phyloP scores from a whole-genome alignment of 805 yeast genomes.

The Pichia manshurica region DNA sequence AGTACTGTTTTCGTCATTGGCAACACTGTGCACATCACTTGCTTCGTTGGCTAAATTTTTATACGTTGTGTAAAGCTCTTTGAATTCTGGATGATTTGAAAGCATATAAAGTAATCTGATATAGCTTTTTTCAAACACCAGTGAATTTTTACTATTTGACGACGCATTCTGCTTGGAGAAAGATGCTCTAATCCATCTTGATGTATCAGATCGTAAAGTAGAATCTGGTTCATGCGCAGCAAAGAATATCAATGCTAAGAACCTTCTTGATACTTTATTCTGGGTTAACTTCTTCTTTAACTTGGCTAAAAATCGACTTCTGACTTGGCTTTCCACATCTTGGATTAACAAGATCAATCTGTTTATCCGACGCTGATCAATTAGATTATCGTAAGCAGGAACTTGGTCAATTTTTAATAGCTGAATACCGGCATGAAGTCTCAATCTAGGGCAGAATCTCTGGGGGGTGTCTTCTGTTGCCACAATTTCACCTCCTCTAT shows the following conservation, averaged over 20 bases:
- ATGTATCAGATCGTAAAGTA: slow-evolving; percentile 42
- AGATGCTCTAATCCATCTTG: slow-evolving; percentile 69
- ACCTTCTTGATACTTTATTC: slow-evolving; percentile 55
- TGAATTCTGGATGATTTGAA: slow-evolving; percentile 68
- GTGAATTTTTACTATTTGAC: slow-evolving; percentile 31
- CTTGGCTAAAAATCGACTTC: slow-evolving; percentile 44
- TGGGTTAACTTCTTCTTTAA: slow-evolving; percentile 47
- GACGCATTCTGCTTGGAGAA: slow-evolving; percentile 32
- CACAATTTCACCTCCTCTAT: slow-evolving; percentile 75
- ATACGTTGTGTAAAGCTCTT: slow-evolving; percentile 31
- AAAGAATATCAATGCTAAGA: slow-evolving; percentile 62
- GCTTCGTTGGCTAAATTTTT: slow-evolving; percentile 3
- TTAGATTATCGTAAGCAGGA: slow-evolving; percentile 45
- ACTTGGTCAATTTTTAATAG: slow-evolving; percentile 58
- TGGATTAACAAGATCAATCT: slow-evolving; percentile 55
- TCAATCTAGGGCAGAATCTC: slow-evolving; percentile 51
- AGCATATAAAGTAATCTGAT: slow-evolving; percentile 63
- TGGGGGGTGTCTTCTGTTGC: slow-evolving; percentile 52
- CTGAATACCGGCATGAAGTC: slow-evolving; percentile 62
- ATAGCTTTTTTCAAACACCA: slow-evolving; percentile 59
- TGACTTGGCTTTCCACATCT: slow-evolving; percentile 57
- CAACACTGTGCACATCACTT: slow-evolving; percentile 11
- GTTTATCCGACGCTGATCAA: slow-evolving; percentile 47
- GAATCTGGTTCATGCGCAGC: slow-evolving; percentile 69
- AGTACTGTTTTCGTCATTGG: slow-evolving; percentile 12